Conservation (phyloP, 2,329 filamentous ascomycete genomes). For the Pseudogymnoascus sp. region DNA sequence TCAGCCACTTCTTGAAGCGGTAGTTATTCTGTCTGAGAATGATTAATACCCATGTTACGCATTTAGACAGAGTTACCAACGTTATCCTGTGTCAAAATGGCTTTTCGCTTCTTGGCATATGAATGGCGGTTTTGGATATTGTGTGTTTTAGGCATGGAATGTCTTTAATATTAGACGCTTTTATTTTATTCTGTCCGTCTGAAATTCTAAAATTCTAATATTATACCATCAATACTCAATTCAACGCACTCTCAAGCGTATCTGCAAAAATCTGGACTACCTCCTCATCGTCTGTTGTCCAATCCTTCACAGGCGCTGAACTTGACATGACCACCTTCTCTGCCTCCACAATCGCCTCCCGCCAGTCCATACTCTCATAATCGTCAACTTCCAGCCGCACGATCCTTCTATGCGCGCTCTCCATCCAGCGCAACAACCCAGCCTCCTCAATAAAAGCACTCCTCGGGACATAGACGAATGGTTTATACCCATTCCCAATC, state of each 20-base stretch:
- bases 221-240: background rate
- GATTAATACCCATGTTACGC: no score
- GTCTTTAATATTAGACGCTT: no score
- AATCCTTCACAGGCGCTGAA: slow-evolving; percentile 8
- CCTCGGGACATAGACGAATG: slow-evolving; percentile 15
- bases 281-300: slow-evolving; percentile 11
- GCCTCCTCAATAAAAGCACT: slow-evolving; percentile 17
- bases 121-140: no score
- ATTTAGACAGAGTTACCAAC: no score
- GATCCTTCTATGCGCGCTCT: slow-evolving; percentile 15
- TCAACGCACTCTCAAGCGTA: slow-evolving; percentile 11
- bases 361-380: slow-evolving; percentile 12
- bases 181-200: no score
- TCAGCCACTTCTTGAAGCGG: no score
- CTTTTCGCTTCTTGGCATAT: no score
- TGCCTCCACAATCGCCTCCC: slow-evolving; percentile 12
- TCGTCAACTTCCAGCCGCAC: slow-evolving; percentile 14
- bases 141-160: no score
- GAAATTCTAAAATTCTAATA: background rate
- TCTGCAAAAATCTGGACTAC: slow-evolving; percentile 12
- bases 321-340: slow-evolving; percentile 4
- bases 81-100: no score
- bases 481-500: slow-evolving; percentile 17
- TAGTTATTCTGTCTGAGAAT: no score
- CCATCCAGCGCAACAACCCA: slow-evolving; percentile 16